A percentile compares a stretch with the other conserved stretches of the same genome.
Evolutionary conservation across 2,329 filamentous ascomycete species (phyloP).

Genomic region (Nannizzia gypsea): DNA sequence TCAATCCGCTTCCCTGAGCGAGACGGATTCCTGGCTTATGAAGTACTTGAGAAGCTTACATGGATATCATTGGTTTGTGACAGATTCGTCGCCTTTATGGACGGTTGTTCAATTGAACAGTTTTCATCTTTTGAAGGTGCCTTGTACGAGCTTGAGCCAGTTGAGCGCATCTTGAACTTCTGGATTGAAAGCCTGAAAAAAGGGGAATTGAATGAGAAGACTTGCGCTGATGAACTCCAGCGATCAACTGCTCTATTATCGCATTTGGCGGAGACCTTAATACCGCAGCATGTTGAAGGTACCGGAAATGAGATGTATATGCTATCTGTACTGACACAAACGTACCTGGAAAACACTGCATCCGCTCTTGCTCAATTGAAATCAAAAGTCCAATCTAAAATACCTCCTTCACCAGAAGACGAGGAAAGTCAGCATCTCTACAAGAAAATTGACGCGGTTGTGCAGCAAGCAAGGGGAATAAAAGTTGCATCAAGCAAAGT

Average conservation of each 20-base stretch:
- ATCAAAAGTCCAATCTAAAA: conserved; percentile 53
- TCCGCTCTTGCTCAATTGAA: conserved; percentile 53
- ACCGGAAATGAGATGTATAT: conserved; percentile 72
- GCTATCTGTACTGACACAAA: conserved; percentile 63
- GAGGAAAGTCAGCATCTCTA: conserved; percentile 58
- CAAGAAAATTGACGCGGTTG: conserved; percentile 58
- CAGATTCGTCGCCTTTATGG: conserved; percentile 70
- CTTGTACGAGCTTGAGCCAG: conserved; percentile 76
- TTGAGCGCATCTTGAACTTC: conserved; percentile 75
- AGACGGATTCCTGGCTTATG: conserved; percentile 66
- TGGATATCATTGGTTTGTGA: conserved; percentile 76
- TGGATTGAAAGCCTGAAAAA: conserved; percentile 77
- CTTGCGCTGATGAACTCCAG: conserved; percentile 69
- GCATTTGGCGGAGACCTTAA: conserved; percentile 74
- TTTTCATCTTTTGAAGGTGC: conserved; percentile 71
- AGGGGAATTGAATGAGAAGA: conserved; percentile 75
- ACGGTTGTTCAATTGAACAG: conserved; percentile 61
- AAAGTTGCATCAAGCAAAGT: conserved; percentile 77
- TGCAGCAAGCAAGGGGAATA: conserved; percentile 64
- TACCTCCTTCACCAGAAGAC: conserved; percentile 50
- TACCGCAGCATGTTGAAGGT: conserved; percentile 55
- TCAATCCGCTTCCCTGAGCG: conserved; percentile 55
- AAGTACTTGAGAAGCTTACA: conserved; percentile 71
- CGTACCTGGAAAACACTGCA: conserved; percentile 67
- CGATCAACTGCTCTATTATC: conserved; percentile 74